Evolutionary conservation across 768 basidiomycete species (phyloP), one percentile per base, ranked within the genome.

Genomic region (Phlebiopsis flavidoalba): DNA sequence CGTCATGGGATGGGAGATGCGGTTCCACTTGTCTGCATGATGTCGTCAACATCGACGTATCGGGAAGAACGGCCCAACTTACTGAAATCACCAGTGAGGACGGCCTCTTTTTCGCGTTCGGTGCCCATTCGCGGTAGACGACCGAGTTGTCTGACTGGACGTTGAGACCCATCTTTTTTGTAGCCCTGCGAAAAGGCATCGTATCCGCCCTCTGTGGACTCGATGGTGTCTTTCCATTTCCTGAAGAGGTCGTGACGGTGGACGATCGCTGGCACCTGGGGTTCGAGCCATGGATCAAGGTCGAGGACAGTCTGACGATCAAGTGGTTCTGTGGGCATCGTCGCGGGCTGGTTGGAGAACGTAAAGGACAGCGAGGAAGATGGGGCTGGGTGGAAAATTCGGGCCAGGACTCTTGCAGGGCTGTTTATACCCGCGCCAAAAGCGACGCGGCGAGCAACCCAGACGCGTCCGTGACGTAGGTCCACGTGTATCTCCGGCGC

Each of bases 21-120:
- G 85, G 67, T 88, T 83, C 97, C 97, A 99, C 51, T 80, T 77
- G 72, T 99, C 96, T 97, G 63, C 47, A 12, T 10, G 24, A 61
- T 22, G 33, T 12, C 8, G 4, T 57, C 56, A 65, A 52, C 24
- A 35, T 53, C 11, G 37, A 26, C 35, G 46, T 26, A 46, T 43
- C 11, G 46, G 2, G 14, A 26, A 10, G 12, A 24, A 7, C 24
- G 26, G 21, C 53, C 31, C 47, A 56, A 84, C 93, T 74, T 65
- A 98, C 95, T 99, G 79, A 99, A 99, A 50, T 99, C 96, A 48
- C 97, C 97, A 67, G 93, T 93, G 59, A 99, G 75, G 70, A 77
- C 81, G 3, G 95, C 96, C 67, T 89, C 87, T 49, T 68, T 76
- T 68, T 76, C 17, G 90, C 95, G 65, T 91, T 91, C 0, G 97